Conservation (phyloP, 2,329 filamentous ascomycete species). For the Diplocarpon mali region DNA sequence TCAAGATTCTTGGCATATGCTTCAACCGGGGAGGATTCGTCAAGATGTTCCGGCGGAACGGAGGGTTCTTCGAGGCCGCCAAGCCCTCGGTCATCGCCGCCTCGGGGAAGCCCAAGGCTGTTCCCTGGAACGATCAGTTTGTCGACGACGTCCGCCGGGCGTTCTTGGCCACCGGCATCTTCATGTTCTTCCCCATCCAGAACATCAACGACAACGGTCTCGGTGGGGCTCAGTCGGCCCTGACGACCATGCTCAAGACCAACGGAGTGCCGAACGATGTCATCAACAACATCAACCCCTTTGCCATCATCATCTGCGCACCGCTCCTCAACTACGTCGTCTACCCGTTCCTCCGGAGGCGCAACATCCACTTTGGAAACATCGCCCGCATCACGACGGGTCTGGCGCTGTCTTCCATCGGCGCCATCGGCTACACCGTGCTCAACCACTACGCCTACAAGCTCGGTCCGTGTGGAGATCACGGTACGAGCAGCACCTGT, state of each 20-base stretch:
- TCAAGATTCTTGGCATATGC: conserved; percentile 32
- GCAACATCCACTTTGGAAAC: conserved; percentile 56
- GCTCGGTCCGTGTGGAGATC: conserved; percentile 44
- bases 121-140: conserved; percentile 73
- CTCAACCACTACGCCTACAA: conserved; percentile 54
- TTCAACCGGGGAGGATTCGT: conserved; percentile 48
- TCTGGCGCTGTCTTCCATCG: conserved; percentile 51
- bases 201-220: conserved; percentile 32
- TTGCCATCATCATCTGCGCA: conserved; percentile 64
- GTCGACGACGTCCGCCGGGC: conserved; percentile 67
- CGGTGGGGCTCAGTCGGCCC: conserved; percentile 37
- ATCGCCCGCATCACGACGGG: conserved; percentile 65
- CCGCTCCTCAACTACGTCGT: conserved; percentile 56
- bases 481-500: conserved; percentile 20
- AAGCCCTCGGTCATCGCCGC: conserved; percentile 53
- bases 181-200: conserved; percentile 41
- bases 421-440: conserved; percentile 45
- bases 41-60: conserved; percentile 38
- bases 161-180: conserved; percentile 58
- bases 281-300: conserved; percentile 64
- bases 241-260: conserved; percentile 51
- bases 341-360: conserved; percentile 56
- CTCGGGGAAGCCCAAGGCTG: conserved; percentile 49
- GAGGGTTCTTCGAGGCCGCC: conserved; percentile 53
- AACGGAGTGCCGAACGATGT: conserved; percentile 69